phyloP scores from a whole-genome alignment of 805 yeast genomes.

The Danielozyma ontarioensis region DNA sequence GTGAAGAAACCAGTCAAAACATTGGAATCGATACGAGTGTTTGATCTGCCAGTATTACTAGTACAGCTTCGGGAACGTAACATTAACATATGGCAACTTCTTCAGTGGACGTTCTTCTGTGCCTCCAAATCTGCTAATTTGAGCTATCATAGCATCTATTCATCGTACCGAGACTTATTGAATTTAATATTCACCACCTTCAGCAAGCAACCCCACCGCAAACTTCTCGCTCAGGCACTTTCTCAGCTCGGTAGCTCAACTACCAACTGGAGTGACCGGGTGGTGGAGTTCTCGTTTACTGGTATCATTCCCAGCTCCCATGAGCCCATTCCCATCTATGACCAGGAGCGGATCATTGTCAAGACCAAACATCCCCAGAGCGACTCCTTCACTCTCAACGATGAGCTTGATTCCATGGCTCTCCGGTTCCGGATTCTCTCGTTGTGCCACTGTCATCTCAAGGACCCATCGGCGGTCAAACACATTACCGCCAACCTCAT shows the following conservation, averaged over 20 bases:
- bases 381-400: slow-evolving; percentile 12
- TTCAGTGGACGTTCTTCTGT: background rate
- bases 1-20: too few species aligned
- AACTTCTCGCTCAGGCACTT: too few species aligned
- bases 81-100: background rate
- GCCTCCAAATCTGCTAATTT: background rate
- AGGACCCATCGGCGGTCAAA: too few species aligned
- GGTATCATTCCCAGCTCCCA: slow-evolving; percentile 18
- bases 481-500: too few species aligned
- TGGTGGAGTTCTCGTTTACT: slow-evolving; percentile 21
- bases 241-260: slow-evolving; percentile 15
- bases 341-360: slow-evolving; percentile 19
- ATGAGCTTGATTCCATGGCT: slow-evolving; percentile 23
- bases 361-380: slow-evolving; percentile 12
- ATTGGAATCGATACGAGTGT: background rate
- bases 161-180: background rate
- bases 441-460: too few species aligned
- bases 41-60: background rate
- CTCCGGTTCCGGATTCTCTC: slow-evolving; percentile 17
- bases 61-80: background rate
- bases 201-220: too few species aligned
- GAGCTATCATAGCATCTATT: too few species aligned
- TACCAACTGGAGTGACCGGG: slow-evolving; percentile 25
- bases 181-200: background rate
- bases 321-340: slow-evolving; percentile 17